Evolutionary conservation across 2,329 filamentous ascomycete genomes (phyloP).

Genomic region (Coniochaeta sp.): DNA sequence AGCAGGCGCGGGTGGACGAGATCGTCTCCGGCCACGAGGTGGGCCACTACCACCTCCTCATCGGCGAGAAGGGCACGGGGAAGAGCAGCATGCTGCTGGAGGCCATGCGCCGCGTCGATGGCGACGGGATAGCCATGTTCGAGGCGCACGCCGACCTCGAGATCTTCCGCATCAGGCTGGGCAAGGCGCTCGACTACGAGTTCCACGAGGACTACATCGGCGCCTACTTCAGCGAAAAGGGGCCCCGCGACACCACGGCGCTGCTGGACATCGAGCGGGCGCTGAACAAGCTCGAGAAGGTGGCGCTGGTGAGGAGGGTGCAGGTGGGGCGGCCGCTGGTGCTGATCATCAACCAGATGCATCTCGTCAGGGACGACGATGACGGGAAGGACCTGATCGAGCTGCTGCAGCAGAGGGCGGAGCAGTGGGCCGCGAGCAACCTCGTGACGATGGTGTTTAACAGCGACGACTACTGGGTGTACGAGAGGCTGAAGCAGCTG

Average conservation of each 20-base stretch:
- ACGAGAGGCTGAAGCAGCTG: constrained; percentile 86
- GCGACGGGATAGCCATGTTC: constrained; percentile 87
- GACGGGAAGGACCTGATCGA: constrained; percentile 91
- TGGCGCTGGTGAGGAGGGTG: constrained; percentile 66
- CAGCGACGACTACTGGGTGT: constrained; percentile 97
- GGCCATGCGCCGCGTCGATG: constrained; percentile 88
- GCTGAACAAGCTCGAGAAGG: constrained; percentile 96
- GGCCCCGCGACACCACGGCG: constrained; percentile 85
- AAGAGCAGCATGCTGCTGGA: constrained; percentile 96
- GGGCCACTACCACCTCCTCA: constrained; percentile 85
- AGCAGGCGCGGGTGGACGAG: constrained; percentile 74
- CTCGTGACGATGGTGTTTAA: constrained; percentile 92
- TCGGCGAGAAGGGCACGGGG: constrained; percentile 93
- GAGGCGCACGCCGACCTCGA: constrained; percentile 93
- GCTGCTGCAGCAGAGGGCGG: constrained; percentile 88
- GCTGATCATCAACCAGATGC: constrained; percentile 91
- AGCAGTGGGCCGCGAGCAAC: constrained; percentile 91
- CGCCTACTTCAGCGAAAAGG: constrained; percentile 88
- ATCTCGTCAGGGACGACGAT: constrained; percentile 84
- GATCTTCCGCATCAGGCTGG: constrained; percentile 87
- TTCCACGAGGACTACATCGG: constrained; percentile 98
- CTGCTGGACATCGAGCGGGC: constrained; percentile 92
- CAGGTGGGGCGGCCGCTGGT: constrained; percentile 64
- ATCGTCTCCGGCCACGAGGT: constrained; percentile 67
- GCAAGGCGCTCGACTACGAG: constrained; percentile 92